A percentile compares a stretch with the other conserved stretches of the same genome.
Conservation (phyloP, 306 rosid genomes). For the Prunus armeniaca region DNA sequence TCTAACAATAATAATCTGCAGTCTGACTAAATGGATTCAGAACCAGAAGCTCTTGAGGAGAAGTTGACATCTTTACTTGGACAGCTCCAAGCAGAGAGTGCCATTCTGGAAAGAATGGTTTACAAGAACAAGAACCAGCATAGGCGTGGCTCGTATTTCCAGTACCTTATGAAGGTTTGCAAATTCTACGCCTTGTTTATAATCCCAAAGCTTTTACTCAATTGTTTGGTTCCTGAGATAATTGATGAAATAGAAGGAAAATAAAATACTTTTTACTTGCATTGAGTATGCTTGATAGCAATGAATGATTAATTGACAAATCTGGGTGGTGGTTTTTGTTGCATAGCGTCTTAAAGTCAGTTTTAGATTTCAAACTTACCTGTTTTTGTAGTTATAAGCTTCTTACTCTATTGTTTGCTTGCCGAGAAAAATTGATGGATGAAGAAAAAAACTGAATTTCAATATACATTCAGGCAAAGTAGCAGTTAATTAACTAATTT, state of each 20-base stretch:
- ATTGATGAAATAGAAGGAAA: not conserved
- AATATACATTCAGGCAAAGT: not conserved
- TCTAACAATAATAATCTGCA: not conserved
- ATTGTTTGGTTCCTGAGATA: not conserved
- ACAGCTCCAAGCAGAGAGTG: constrained; percentile 64
- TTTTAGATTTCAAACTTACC: not conserved
- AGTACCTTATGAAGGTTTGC: constrained; percentile 67
- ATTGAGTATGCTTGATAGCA: not conserved
- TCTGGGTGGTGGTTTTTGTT: not conserved
- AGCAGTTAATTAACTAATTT: not conserved
- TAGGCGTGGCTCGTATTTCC: constrained; percentile 73
- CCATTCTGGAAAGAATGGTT: constrained; percentile 62
- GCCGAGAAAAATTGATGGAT: not conserved
- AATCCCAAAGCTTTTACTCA: not conserved
- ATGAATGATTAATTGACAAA: not conserved
- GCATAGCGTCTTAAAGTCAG: not conserved
- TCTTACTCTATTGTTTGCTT: not conserved
- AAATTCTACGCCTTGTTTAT: not conserved
- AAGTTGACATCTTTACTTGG: constrained; percentile 53
- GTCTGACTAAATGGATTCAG: constrained; percentile 44
- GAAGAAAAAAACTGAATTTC: not conserved
- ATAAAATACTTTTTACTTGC: not conserved
- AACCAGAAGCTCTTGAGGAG: constrained; percentile 49
- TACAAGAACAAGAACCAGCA: constrained; percentile 96
- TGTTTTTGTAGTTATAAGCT: not conserved